A percentile compares a stretch with the other conserved stretches of the same genome.
phyloP scores from a whole-genome alignment of 2,329 filamentous ascomycete species.

The Blastomyces silverae region DNA sequence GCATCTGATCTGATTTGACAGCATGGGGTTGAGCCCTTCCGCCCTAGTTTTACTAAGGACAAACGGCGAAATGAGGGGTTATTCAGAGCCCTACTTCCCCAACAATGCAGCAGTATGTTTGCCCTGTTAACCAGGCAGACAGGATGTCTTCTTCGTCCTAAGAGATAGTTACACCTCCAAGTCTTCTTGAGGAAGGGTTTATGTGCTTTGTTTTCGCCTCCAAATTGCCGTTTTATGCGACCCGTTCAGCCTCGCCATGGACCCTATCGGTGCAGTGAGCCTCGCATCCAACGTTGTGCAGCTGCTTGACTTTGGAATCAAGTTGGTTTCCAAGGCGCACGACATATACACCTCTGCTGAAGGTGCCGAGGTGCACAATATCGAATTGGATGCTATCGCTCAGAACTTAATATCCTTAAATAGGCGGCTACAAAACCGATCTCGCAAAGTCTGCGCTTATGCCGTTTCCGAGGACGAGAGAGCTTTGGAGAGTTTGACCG shows the following conservation, averaged over 20 bases:
- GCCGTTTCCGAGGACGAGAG: conserved; percentile 13
- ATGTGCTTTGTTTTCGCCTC: not conserved
- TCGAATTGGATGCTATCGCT: conserved; percentile 16
- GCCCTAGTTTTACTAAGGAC: not conserved
- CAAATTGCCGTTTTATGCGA: not conserved
- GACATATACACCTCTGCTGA: conserved; percentile 13
- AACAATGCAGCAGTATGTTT: too few species aligned
- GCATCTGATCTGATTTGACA: not conserved
- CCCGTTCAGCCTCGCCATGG: conserved; percentile 3
- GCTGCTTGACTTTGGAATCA: conserved; percentile 16
- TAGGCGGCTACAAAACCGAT: not conserved
- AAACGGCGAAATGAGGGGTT: not conserved
- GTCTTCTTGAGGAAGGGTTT: not conserved
- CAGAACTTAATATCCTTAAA: conserved; percentile 14
- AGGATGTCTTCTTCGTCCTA: too few species aligned
- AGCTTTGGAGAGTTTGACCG: conserved; percentile 16
- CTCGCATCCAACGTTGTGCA: conserved; percentile 19
- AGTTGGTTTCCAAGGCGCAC: conserved; percentile 8
- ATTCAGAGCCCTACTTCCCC: too few species aligned
- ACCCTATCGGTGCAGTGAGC: conserved; percentile 14
- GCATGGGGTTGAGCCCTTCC: not conserved
- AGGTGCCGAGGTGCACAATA: conserved; percentile 18
- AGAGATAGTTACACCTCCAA: too few species aligned
- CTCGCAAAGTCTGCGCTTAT: conserved; percentile 3
- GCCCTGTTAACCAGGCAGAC: too few species aligned